Evolutionary conservation across 371 early-diverging fungal species (phyloP).

Genomic region (Fennellomyces sp.): DNA sequence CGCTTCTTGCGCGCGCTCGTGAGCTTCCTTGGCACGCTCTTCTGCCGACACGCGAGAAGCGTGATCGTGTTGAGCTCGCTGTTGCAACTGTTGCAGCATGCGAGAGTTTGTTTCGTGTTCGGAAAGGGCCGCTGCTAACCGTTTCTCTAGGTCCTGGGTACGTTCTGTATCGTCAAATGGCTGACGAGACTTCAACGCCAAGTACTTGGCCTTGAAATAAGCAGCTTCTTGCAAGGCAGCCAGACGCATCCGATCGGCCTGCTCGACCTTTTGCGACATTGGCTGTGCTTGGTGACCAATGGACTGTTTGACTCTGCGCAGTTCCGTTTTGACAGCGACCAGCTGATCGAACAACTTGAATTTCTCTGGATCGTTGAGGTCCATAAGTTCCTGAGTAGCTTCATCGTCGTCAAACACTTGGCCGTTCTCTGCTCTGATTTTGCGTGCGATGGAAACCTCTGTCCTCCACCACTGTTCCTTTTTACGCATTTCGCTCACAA

Average conservation of each 20-base stretch:
- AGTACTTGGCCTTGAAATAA: conserved; percentile 57
- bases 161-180: conserved; percentile 36
- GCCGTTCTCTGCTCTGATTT: conserved; percentile 19
- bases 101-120: conserved; percentile 46
- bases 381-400: conserved; percentile 39
- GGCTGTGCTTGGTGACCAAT: conserved; percentile 58
- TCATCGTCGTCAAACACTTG: conserved; percentile 34
- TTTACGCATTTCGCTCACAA: conserved; percentile 48
- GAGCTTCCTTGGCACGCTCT: conserved; percentile 50
- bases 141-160: conserved; percentile 49
- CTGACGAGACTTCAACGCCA: conserved; percentile 32
- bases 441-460: conserved; percentile 50
- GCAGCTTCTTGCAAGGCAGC: conserved; percentile 66
- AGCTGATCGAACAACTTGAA: conserved; percentile 48
- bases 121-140: conserved; percentile 43
- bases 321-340: conserved; percentile 42
- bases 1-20: conserved; percentile 50
- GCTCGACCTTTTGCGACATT: conserved; percentile 51
- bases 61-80: conserved; percentile 51
- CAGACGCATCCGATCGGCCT: conserved; percentile 55
- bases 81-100: conserved; percentile 41
- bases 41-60: conserved; percentile 42
- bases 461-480: conserved; percentile 62
- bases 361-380: conserved; percentile 39
- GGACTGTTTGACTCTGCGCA: conserved; percentile 43